phyloP scores from a whole-genome alignment of 2,329 filamentous ascomycete genomes.

The Pseudocercospora crystallina region DNA sequence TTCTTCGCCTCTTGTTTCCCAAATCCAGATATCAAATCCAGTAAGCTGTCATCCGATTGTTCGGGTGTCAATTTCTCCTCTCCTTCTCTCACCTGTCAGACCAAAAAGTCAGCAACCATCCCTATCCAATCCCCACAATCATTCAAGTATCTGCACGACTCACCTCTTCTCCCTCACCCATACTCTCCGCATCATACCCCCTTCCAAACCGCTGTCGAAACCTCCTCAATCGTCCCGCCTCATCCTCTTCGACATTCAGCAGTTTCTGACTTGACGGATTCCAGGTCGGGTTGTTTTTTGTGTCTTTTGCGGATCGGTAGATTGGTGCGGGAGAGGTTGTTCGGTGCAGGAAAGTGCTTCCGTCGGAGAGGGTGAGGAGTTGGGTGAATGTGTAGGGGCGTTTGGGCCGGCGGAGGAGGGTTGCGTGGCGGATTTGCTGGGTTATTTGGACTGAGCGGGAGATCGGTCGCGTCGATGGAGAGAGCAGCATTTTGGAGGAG shows the following conservation, averaged over 20 bases:
- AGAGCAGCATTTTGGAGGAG: conserved; percentile 20
- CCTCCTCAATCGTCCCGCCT: conserved; percentile 82
- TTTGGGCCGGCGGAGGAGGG: conserved; percentile 81
- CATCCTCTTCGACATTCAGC: conserved; percentile 87
- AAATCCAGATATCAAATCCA: conserved; percentile 58
- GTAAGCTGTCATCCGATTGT: conserved; percentile 54
- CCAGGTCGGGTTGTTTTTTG: conserved; percentile 86
- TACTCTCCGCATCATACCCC: conserved; percentile 68
- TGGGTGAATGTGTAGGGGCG: conserved; percentile 98
- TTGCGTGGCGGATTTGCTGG: conserved; percentile 72
- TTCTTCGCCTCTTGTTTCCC: conserved; percentile 37
- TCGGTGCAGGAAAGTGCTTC: conserved; percentile 76
- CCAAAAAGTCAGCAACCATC: neutral
- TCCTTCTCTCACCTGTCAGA: conserved; percentile 44
- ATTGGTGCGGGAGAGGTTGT: conserved; percentile 70
- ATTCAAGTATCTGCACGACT: conserved; percentile 6
- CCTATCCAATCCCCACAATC: neutral
- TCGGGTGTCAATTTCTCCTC: conserved; percentile 44
- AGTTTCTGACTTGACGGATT: conserved; percentile 80
- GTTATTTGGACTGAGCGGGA: conserved; percentile 15
- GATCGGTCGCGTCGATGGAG: conserved; percentile 17
- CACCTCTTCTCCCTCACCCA: conserved; percentile 30
- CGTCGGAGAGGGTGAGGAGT: conserved; percentile 87
- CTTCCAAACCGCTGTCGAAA: conserved; percentile 84
- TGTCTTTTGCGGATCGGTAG: conserved; percentile 72